A percentile compares a stretch with the other conserved stretches of the same genome.
These are phyloP conservation scores for Trichophyton rubrum DNA, from an alignment of 2,329 filamentous ascomycete species.

Conservation along the genomic window DNA sequence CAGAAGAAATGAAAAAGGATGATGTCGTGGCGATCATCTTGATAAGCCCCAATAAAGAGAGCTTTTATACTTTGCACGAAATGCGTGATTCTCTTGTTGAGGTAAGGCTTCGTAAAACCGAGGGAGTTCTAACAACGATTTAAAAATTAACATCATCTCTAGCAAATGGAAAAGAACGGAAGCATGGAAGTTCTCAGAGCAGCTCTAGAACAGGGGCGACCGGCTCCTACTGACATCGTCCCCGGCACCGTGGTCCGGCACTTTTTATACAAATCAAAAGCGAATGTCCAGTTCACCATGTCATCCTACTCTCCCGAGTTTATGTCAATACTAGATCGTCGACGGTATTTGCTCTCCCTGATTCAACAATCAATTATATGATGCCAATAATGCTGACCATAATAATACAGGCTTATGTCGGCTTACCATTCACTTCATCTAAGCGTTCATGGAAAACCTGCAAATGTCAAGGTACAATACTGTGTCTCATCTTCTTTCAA, in stretches of 20 bases:
- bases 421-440: slow-evolving; percentile 78
- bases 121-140: not conserved
- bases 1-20: slow-evolving; percentile 35
- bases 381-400: not conserved
- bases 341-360: slow-evolving; percentile 38
- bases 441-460: slow-evolving; percentile 69
- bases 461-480: slow-evolving; percentile 77
- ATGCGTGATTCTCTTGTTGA: slow-evolving; percentile 51
- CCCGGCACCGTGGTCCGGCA: slow-evolving; percentile 72
- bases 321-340: slow-evolving; percentile 43
- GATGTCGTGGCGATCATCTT: slow-evolving; percentile 80
- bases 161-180: slow-evolving; percentile 63
- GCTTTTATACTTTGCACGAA: slow-evolving; percentile 76
- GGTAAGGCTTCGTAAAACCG: slow-evolving; percentile 24
- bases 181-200: slow-evolving; percentile 61
- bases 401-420: slow-evolving; percentile 51
- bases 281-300: slow-evolving; percentile 94
- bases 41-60: slow-evolving; percentile 84
- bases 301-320: slow-evolving; percentile 65
- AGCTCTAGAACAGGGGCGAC: slow-evolving; percentile 59
- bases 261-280: slow-evolving; percentile 89
- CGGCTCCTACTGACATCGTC: slow-evolving; percentile 59
- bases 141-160: slow-evolving; percentile 9
- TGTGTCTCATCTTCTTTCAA: slow-evolving; percentile 61
- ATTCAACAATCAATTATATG: too few species aligned